Evolutionary conservation across 2,329 filamentous ascomycete genomes (phyloP).

Genomic region (Sclerotinia trifoliorum): DNA sequence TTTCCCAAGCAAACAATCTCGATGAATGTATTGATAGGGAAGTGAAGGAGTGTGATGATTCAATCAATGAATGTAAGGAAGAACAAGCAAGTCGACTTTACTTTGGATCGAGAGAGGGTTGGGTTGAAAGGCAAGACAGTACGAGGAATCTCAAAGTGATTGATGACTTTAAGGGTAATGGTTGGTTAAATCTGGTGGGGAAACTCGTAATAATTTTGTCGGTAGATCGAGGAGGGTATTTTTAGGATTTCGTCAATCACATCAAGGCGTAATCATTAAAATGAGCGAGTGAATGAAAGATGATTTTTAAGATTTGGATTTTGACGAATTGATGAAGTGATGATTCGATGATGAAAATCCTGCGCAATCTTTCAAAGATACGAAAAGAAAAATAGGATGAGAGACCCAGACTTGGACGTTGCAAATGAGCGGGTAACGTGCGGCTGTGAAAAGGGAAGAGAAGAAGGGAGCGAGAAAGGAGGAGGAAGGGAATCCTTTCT

Average conservation of each 20-base stretch:
- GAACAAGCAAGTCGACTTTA: conserved; percentile 11
- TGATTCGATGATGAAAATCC: conserved; percentile 10
- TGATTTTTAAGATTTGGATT: neutral
- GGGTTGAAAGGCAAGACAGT: neutral
- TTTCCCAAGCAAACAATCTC: conserved; percentile 10
- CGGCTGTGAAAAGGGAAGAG: conserved; percentile 12
- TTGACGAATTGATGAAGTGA: neutral
- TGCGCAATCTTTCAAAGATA: conserved; percentile 28
- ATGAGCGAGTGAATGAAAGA: conserved; percentile 18
- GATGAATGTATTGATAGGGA: conserved; percentile 13
- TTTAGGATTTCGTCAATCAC: conserved; percentile 1
- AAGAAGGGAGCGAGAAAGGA: conserved; percentile 16
- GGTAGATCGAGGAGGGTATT: neutral
- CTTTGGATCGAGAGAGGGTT: neutral
- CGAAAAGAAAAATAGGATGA: conserved; percentile 15
- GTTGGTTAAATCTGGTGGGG: too few species aligned
- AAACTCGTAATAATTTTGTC: neutral
- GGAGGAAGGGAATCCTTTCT: neutral
- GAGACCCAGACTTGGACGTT: conserved; percentile 5
- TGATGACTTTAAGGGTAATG: neutral
- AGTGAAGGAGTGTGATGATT: conserved; percentile 26
- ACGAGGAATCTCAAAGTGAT: neutral
- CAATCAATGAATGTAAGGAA: conserved; percentile 32
- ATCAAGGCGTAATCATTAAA: conserved; percentile 12
- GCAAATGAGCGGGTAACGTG: conserved; percentile 18